Percentiles rank a stretch among this genome's conserved stretches.
These are phyloP conservation scores for Leucosporidium scottii DNA, from an alignment of 768 basidiomycete genomes.

Conservation along the genomic window DNA sequence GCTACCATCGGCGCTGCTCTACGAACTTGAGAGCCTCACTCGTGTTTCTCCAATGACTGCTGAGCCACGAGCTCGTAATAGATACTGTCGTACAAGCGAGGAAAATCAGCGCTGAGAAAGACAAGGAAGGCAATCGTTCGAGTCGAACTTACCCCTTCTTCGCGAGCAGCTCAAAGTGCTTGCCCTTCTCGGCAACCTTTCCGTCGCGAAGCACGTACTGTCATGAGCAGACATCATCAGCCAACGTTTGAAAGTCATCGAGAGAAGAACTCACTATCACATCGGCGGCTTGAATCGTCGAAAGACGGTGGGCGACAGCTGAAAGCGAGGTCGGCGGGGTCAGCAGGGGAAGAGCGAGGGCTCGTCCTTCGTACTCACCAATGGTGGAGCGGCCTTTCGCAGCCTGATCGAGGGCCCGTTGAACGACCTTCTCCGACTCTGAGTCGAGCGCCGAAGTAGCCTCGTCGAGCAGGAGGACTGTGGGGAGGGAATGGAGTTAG, in stretches of 20 bases:
- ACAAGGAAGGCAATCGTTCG: no score
- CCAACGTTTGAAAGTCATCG: no score
- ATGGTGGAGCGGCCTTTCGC: slow-evolving; percentile 80
- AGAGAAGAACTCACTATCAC: slow-evolving; percentile 48
- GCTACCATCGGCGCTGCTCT: no score
- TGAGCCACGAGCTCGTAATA: slow-evolving; percentile 21
- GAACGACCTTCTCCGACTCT: slow-evolving; percentile 87
- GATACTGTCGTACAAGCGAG: not conserved
- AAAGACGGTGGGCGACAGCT: slow-evolving; percentile 79
- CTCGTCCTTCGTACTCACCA: slow-evolving; percentile 44
- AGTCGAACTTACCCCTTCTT: slow-evolving; percentile 8
- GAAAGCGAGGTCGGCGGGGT: not conserved
- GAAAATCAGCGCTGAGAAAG: not conserved
- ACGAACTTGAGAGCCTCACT: not conserved
- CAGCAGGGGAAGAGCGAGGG: no score
- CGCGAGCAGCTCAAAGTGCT: slow-evolving; percentile 15
- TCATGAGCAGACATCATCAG: no score
- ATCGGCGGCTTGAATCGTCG: slow-evolving; percentile 86
- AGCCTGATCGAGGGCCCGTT: slow-evolving; percentile 84
- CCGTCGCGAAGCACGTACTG: slow-evolving; percentile 25
- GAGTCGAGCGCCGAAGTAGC: slow-evolving; percentile 71
- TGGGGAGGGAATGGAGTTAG: no score
- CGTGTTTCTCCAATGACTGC: slow-evolving; percentile 9
- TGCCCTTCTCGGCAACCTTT: slow-evolving; percentile 1
- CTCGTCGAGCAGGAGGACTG: slow-evolving; percentile 37